Evolutionary conservation across 192 early-diverging fungal species (phyloP).

Genomic region (Oehlia diaphana): DNA sequence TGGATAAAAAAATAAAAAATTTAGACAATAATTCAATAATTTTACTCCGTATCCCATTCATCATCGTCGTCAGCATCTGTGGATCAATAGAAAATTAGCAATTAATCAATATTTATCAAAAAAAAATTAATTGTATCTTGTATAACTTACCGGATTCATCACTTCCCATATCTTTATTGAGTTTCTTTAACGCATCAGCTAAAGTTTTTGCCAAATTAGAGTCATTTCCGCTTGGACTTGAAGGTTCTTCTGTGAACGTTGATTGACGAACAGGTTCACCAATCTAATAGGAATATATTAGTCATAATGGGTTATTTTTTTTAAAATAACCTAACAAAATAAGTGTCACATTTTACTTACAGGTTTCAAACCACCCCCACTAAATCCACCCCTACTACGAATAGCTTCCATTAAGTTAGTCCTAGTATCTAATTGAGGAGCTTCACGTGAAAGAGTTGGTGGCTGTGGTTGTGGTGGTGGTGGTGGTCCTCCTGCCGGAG

Average conservation of each 20-base stretch:
- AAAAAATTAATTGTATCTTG: neutral
- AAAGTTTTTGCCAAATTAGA: neutral
- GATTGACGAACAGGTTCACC: neutral
- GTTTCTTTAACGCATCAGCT: slow-evolving; percentile 6
- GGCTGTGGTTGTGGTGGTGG: slow-evolving; percentile 38
- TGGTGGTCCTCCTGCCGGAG: slow-evolving; percentile 33
- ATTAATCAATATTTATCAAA: neutral
- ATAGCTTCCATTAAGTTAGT: slow-evolving; percentile 50
- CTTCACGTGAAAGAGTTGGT: slow-evolving; percentile 32
- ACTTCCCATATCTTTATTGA: neutral
- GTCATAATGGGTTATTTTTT: neutral
- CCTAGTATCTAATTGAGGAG: slow-evolving; percentile 29
- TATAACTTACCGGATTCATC: slow-evolving; percentile 12
- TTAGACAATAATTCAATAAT: no score
- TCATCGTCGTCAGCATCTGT: slow-evolving; percentile 13
- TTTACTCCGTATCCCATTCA: slow-evolving; percentile 15
- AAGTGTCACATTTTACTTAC: slow-evolving; percentile 4
- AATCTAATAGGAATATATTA: neutral
- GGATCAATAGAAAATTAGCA: neutral
- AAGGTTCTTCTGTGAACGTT: neutral
- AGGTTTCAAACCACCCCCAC: slow-evolving; percentile 5
- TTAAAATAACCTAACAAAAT: neutral
- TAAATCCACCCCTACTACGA: slow-evolving; percentile 48
- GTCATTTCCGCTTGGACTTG: neutral
- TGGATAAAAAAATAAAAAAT: no score